Evolutionary conservation across 31 red algal genomes (phyloP).

Genomic region (Pterothamnion heteromorphum): DNA sequence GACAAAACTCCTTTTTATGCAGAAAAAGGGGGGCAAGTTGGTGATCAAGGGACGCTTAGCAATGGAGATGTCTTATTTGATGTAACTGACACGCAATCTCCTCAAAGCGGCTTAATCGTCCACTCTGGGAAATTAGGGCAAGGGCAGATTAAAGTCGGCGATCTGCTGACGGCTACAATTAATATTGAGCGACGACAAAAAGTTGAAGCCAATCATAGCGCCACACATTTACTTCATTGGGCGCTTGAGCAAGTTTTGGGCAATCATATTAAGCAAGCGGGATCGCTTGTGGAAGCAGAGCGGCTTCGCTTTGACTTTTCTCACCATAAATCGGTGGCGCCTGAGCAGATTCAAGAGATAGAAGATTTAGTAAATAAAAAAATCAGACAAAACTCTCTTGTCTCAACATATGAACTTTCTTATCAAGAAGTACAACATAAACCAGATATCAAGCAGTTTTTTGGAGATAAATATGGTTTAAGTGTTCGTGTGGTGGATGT

Average conservation of each 20-base stretch:
- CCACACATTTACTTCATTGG: constrained; percentile 87
- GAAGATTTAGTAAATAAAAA: constrained; percentile 76
- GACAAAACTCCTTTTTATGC: constrained; percentile 87
- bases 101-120: no score
- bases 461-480: constrained; percentile 83
- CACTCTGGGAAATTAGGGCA: constrained; percentile 52
- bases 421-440: constrained; percentile 65
- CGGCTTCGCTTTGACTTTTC: constrained; percentile 94
- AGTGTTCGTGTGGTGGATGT: constrained; percentile 93
- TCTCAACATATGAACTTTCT: constrained; percentile 55
- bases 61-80: no score
- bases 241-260: constrained; percentile 71
- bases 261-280: constrained; percentile 85
- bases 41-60: constrained; percentile 51
- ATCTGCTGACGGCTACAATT: constrained; percentile 62
- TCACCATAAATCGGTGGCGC: constrained; percentile 59
- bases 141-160: constrained; percentile 53
- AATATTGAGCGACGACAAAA: constrained; percentile 53
- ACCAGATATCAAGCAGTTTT: constrained; percentile 81
- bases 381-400: constrained; percentile 66
- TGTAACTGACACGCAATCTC: no score
- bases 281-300: constrained; percentile 80
- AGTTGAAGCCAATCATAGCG: constrained; percentile 85
- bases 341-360: constrained; percentile 60
- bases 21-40: constrained; percentile 92